phyloP scores from a whole-genome alignment of 805 yeast genomes.

The Metschnikowia hibisci region DNA sequence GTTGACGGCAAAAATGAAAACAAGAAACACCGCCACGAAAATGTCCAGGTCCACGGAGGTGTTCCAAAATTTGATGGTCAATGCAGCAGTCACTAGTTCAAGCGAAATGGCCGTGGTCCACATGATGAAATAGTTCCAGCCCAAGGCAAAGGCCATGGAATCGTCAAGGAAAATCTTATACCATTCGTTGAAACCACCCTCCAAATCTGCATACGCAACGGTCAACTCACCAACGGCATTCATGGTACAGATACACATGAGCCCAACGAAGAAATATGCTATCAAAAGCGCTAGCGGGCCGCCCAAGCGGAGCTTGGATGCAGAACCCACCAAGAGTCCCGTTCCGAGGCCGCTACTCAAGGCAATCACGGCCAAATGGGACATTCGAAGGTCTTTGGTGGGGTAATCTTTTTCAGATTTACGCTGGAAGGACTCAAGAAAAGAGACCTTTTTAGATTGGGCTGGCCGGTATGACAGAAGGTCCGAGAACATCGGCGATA shows the following conservation, averaged over 20 bases:
- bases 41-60: slow-evolving; percentile 47
- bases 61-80: slow-evolving; percentile 60
- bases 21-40: slow-evolving; percentile 51
- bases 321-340: slow-evolving; percentile 41
- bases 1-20: slow-evolving; percentile 42
- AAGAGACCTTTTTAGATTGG: neutral
- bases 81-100: slow-evolving; percentile 23
- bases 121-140: slow-evolving; percentile 36
- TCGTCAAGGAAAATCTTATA: slow-evolving; percentile 32
- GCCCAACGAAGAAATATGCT: slow-evolving; percentile 23
- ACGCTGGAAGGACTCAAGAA: slow-evolving; percentile 16
- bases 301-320: slow-evolving; percentile 23
- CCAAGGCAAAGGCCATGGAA: slow-evolving; percentile 34
- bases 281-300: slow-evolving; percentile 24
- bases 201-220: slow-evolving; percentile 50
- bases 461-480: slow-evolving; percentile 7
- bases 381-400: slow-evolving; percentile 16
- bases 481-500: slow-evolving; percentile 12
- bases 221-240: slow-evolving; percentile 50
- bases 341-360: slow-evolving; percentile 40
- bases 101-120: slow-evolving; percentile 22
- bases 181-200: slow-evolving; percentile 32
- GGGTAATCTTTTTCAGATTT: slow-evolving; percentile 10
- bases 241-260: slow-evolving; percentile 30
- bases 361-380: slow-evolving; percentile 33